Evolutionary conservation across 768 basidiomycete species (phyloP), one percentile per base, ranked within the genome.

Genomic region (Boletus sensibilis): DNA sequence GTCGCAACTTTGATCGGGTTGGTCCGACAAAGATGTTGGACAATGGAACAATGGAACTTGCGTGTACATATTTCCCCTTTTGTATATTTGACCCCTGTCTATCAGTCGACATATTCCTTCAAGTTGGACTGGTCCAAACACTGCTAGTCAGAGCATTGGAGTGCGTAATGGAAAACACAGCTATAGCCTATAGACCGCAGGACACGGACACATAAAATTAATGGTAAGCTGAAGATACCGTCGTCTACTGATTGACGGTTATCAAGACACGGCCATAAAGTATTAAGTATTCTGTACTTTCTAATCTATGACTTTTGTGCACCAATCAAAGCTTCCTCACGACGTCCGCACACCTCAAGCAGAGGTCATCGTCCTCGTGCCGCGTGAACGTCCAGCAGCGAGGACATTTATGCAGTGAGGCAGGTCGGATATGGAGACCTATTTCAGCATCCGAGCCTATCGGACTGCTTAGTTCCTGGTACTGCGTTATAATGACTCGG

Each of bases 371-470:
- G 13, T 76, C 69, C 39, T 75, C 68, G 12, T 68, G 61, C 14
- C 87, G 78, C 2, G 84, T 86, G 67, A 80, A 88, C 7, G 84
- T 87, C 94, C 95, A 97, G 70, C 96, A 98, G 16, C 95, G 82
- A 23, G 94, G 91, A 68, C 96, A 98, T 69, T 96, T 95, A 21
- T 75, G 65, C 50, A 72, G 57, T 5, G 70, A 73, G 12, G 92
- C 82, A 16, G 90, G 87, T 18, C 78, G 76, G n/a, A 90, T 75
- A 14, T 80, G 78, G 51, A 92, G 72, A 0, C 70, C 73, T 3
- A 86, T 55, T 13, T 57, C 59, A 21, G 50, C 53, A 31, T 53
- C 55, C 39, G 57, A 63, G 13, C 59, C 65, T 62, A 48, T 27
- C 1, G 13, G 20, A 33, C 40, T 21, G 16, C n/a, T 42, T 41